A percentile compares a stretch with the other conserved stretches of the same genome.
Conservation (phyloP, 345 rosid genomes). For the Noccaea caerulescens region DNA sequence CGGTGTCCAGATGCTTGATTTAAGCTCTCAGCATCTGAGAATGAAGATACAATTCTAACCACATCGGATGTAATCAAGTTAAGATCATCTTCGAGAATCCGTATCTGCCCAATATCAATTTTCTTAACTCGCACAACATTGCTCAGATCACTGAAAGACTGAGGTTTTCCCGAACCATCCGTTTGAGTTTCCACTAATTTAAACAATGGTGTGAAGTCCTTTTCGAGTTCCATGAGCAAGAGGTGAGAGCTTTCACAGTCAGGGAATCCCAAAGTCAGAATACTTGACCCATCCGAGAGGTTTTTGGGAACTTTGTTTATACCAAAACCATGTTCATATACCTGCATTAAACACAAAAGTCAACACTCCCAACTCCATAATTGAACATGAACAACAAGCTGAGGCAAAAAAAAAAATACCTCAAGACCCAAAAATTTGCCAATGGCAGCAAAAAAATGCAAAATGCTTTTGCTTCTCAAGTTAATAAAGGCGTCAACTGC, state of each 20-base stretch:
- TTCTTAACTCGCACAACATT: slow-evolving; percentile 63
- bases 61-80: slow-evolving; percentile 65
- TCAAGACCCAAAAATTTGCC: slow-evolving; percentile 96
- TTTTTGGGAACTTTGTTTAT: slow-evolving; percentile 72
- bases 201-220: slow-evolving; percentile 88
- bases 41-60: slow-evolving; percentile 55
- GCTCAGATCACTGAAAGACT: slow-evolving; percentile 58
- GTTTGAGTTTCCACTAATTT: slow-evolving; percentile 69
- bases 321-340: slow-evolving; percentile 75
- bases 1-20: slow-evolving; percentile 59
- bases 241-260: slow-evolving; percentile 82
- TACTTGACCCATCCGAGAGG: slow-evolving; percentile 58
- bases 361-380: slow-evolving; percentile 14
- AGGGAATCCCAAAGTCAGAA: slow-evolving; percentile 90
- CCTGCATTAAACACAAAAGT: slow-evolving; percentile 55
- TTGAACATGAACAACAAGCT: slow-evolving; percentile 13
- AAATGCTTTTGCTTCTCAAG: slow-evolving; percentile 89
- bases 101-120: slow-evolving; percentile 84
- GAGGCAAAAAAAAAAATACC: slow-evolving; percentile 49
- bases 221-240: slow-evolving; percentile 87
- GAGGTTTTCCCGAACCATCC: slow-evolving; percentile 60
- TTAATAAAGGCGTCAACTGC: slow-evolving; percentile 79
- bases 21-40: slow-evolving; percentile 53
- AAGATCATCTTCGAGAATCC: slow-evolving; percentile 81
- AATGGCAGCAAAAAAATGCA: slow-evolving; percentile 81